A percentile compares a stretch with the other conserved stretches of the same genome.
Evolutionary conservation across 495 filamentous ascomycete genomes (phyloP).

Genomic region (Glonium stellatum): DNA sequence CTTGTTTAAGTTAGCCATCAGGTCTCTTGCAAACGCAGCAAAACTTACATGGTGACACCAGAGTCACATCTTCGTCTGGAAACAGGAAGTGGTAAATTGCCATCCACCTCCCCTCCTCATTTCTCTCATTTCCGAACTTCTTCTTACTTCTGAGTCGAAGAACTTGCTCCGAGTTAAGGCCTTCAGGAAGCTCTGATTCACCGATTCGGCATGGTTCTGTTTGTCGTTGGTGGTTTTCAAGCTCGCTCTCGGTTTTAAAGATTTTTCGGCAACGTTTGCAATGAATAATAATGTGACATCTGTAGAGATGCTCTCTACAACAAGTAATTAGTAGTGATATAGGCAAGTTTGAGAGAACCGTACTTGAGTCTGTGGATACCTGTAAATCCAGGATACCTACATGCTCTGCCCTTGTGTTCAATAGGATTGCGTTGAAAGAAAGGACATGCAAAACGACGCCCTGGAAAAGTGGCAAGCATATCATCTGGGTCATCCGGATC

Average conservation of each 20-base stretch:
- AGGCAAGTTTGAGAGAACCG: not conserved
- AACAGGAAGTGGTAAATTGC: constrained; percentile 3
- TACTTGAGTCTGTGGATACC: constrained; percentile 3
- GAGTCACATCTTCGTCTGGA: not conserved
- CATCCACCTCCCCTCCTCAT: not conserved
- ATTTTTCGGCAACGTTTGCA: not conserved
- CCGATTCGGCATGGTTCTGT: not conserved
- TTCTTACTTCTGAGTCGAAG: not conserved
- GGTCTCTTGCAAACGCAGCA: not conserved
- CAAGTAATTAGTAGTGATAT: not conserved
- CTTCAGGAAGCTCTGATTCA: not conserved
- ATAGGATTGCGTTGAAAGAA: constrained; percentile 2
- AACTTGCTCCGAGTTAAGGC: not conserved
- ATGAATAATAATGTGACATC: not conserved
- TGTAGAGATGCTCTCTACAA: constrained; percentile 1
- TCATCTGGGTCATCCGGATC: too few relatives aligned
- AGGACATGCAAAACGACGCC: constrained; percentile 3
- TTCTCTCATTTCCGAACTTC: constrained; percentile 1
- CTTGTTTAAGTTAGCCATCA: not conserved
- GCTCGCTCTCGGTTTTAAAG: not conserved
- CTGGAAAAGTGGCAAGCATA: too few relatives aligned
- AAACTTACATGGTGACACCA: constrained; percentile 2
- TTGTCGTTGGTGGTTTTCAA: not conserved
- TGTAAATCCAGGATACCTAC: constrained; percentile 5
- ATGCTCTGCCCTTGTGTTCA: not conserved